These are phyloP conservation scores for Pseudomassariella vexata DNA, from an alignment of 2,329 filamentous ascomycete genomes.

Conservation along the genomic window DNA sequence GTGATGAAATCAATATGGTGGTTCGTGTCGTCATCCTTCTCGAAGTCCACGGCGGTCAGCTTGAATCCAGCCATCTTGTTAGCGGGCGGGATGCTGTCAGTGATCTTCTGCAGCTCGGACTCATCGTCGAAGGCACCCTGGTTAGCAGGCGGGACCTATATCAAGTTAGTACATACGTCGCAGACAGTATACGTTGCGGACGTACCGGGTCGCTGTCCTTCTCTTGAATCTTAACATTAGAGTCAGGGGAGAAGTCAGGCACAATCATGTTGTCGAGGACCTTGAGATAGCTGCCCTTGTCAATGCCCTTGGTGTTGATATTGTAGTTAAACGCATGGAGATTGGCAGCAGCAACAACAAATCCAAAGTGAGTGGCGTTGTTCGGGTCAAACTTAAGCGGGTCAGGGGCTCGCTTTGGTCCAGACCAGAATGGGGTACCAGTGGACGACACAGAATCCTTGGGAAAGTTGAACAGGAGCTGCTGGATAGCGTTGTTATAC, in stretches of 20 bases:
- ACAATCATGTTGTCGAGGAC: slow-evolving; percentile 91
- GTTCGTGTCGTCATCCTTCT: slow-evolving; percentile 98
- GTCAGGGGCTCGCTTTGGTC: slow-evolving; percentile 92
- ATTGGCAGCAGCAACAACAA: slow-evolving; percentile 82
- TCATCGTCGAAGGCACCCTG: slow-evolving; percentile 63
- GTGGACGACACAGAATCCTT: slow-evolving; percentile 85
- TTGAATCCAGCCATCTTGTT: slow-evolving; percentile 83
- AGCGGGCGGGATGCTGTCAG: slow-evolving; percentile 67
- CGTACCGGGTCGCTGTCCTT: slow-evolving; percentile 83
- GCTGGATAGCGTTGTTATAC: slow-evolving; percentile 94
- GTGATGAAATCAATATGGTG: slow-evolving; percentile 99
- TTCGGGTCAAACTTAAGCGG: slow-evolving; percentile 81
- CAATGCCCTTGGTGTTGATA: slow-evolving; percentile 76
- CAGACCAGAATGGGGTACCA: slow-evolving; percentile 94
- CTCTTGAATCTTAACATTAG: slow-evolving; percentile 92
- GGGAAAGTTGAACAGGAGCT: slow-evolving; percentile 94
- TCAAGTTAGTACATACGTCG: slow-evolving; percentile 10
- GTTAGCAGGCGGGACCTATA: slow-evolving; percentile 72
- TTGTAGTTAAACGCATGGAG: slow-evolving; percentile 97
- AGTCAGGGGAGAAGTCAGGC: slow-evolving; percentile 86
- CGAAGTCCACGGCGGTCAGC: slow-evolving; percentile 87
- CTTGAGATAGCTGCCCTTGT: slow-evolving; percentile 66
- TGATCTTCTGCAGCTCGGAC: slow-evolving; percentile 68
- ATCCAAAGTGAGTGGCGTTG: slow-evolving; percentile 82
- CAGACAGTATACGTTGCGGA: slow-evolving; percentile 9